These are phyloP conservation scores for Termitomyces sp. DNA, from an alignment of 768 basidiomycete species.

Conservation along the genomic window DNA sequence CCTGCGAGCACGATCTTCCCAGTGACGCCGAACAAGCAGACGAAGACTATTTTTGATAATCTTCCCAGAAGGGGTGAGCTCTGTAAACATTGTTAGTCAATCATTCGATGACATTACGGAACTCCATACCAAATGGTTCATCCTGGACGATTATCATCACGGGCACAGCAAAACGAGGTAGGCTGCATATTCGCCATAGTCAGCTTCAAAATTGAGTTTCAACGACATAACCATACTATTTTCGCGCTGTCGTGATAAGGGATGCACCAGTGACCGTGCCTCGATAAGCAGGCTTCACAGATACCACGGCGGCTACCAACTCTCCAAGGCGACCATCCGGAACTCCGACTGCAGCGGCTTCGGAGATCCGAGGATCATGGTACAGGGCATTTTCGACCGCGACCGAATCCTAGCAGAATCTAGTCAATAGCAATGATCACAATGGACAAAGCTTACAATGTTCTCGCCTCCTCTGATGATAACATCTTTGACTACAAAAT, in stretches of 20 bases:
- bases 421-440: not conserved
- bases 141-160: conserved; percentile 49
- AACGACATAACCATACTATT: conserved; percentile 27
- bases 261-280: conserved; percentile 44
- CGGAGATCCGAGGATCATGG: conserved; percentile 44
- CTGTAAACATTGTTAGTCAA: conserved; percentile 19
- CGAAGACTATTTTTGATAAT: conserved; percentile 50
- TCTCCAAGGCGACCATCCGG: conserved; percentile 56
- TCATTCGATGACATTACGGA: not conserved
- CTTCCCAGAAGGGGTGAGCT: conserved; percentile 53
- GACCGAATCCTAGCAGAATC: conserved; percentile 40
- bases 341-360: conserved; percentile 55
- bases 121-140: conserved; percentile 33
- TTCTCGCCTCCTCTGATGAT: conserved; percentile 64
- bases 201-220: not conserved
- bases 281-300: conserved; percentile 37
- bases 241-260: conserved; percentile 36
- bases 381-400: conserved; percentile 58
- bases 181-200: conserved; percentile 18
- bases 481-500: conserved; percentile 47
- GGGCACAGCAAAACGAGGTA: conserved; percentile 53
- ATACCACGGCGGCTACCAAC: conserved; percentile 54
- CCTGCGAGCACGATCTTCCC: conserved; percentile 27
- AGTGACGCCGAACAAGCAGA: conserved; percentile 34
- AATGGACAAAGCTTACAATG: conserved; percentile 31